These are phyloP conservation scores for Asterophora parasitica DNA, from an alignment of 768 basidiomycete genomes.

Conservation along the genomic window DNA sequence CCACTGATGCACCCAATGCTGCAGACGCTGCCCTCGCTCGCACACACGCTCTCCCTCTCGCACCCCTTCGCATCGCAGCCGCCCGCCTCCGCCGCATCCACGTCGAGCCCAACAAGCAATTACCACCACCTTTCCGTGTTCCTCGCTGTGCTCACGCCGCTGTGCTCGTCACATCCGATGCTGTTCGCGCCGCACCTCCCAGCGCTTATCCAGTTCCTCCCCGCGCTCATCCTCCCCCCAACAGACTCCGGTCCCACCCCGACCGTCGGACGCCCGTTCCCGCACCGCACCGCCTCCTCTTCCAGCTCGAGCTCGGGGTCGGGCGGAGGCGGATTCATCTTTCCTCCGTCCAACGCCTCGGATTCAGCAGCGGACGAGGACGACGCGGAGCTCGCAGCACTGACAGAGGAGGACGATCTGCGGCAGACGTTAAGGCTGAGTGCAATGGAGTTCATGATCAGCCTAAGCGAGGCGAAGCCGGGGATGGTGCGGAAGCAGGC, in stretches of 20 bases:
- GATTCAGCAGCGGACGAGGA: constrained; percentile 19
- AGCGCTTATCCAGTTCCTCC: constrained; percentile 65
- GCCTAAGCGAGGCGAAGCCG: constrained; percentile 70
- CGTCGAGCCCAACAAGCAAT: constrained; percentile 23
- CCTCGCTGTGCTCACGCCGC: constrained; percentile 63
- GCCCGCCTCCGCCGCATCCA: neutral
- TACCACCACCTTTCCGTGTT: constrained; percentile 56
- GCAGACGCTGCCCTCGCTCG: neutral
- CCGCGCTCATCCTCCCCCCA: constrained; percentile 61
- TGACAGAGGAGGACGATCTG: constrained; percentile 56
- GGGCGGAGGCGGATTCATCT: no score
- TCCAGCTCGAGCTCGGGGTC: constrained; percentile 3
- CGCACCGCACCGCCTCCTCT: constrained; percentile 20
- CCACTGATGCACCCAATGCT: neutral
- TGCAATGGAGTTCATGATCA: constrained; percentile 81
- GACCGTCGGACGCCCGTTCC: constrained; percentile 43
- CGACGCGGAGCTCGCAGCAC: constrained; percentile 21
- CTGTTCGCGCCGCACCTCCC: constrained; percentile 74
- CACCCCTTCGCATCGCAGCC: neutral
- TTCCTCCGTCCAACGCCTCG: no score
- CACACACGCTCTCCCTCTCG: constrained; percentile 14
- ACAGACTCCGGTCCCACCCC: constrained; percentile 48
- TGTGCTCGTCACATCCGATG: constrained; percentile 60
- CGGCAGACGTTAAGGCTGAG: constrained; percentile 64
- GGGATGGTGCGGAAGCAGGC: constrained; percentile 61